phyloP scores from a whole-genome alignment of 352 stramenopile genomes.

The Globisporangium viniferum region DNA sequence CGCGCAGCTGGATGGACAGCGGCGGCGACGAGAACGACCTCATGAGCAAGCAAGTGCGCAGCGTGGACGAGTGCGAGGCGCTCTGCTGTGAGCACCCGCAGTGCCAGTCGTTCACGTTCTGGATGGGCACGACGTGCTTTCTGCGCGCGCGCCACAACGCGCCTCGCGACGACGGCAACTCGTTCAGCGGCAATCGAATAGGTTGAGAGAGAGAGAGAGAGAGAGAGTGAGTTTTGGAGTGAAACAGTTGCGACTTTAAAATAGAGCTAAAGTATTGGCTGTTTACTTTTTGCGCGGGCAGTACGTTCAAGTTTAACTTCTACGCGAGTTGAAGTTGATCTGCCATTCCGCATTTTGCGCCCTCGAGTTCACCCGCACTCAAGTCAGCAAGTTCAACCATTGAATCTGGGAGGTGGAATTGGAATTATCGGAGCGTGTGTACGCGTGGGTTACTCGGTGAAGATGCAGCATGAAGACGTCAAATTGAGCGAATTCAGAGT shows the following conservation, averaged over 20 bases:
- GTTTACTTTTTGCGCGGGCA: constrained; percentile 26
- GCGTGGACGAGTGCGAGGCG: constrained; percentile 59
- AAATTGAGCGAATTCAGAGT: not conserved
- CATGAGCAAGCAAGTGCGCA: constrained; percentile 48
- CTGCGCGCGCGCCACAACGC: constrained; percentile 40
- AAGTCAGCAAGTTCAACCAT: not conserved
- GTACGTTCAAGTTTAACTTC: constrained; percentile 19
- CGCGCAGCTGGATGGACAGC: constrained; percentile 67
- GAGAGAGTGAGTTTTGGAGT: constrained; percentile 12
- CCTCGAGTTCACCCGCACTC: constrained; percentile 3
- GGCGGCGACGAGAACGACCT: constrained; percentile 59
- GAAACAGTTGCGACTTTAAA: not conserved
- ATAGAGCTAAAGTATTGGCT: constrained; percentile 10
- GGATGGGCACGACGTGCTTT: constrained; percentile 66
- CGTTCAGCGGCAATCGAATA: constrained; percentile 56
- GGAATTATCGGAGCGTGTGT: not conserved
- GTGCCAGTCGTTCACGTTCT: constrained; percentile 72
- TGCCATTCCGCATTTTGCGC: constrained; percentile 15
- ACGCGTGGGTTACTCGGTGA: not conserved
- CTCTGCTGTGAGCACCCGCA: constrained; percentile 58
- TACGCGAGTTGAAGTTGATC: constrained; percentile 30
- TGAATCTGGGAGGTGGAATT: constrained; percentile 1
- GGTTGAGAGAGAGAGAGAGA: constrained; percentile 16
- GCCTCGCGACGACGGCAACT: constrained; percentile 42
- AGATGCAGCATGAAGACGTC: not conserved